Percentiles rank a stretch among this genome's conserved stretches.
phyloP scores from a whole-genome alignment of 73 alveolate genomes.

The Uronychia binucleata region DNA sequence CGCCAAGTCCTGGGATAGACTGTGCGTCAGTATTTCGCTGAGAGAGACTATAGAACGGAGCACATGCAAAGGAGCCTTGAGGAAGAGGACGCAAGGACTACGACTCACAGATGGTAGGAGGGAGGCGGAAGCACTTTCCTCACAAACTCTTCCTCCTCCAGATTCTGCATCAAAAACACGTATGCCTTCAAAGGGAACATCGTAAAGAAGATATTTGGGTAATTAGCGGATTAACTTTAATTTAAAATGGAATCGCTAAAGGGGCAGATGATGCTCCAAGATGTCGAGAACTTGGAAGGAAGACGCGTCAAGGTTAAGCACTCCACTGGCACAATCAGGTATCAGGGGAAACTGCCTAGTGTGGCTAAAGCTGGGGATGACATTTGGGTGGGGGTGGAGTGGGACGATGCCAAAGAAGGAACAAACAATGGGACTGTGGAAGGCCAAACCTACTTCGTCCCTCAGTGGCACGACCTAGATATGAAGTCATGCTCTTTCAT shows the following conservation, averaged over 20 bases:
- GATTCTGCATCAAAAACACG: not conserved
- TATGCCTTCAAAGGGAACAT: not conserved
- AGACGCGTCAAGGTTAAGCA: slow-evolving; percentile 54
- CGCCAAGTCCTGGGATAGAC: too few relatives aligned
- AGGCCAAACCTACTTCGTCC: slow-evolving; percentile 80
- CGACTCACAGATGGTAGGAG: too few relatives aligned
- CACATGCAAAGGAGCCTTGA: too few relatives aligned
- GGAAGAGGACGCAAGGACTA: too few relatives aligned
- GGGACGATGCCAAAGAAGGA: slow-evolving; percentile 95
- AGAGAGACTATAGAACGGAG: too few relatives aligned
- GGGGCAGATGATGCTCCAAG: too few relatives aligned
- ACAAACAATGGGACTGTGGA: slow-evolving; percentile 94
- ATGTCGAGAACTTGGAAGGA: slow-evolving; percentile 24
- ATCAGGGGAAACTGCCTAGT: slow-evolving; percentile 64
- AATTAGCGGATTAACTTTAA: not conserved
- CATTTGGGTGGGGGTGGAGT: slow-evolving; percentile 96
- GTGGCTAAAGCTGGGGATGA: slow-evolving; percentile 85
- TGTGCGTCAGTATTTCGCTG: too few relatives aligned
- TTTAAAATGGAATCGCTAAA: not conserved
- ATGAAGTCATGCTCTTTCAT: slow-evolving; percentile 6
- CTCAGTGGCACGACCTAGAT: slow-evolving; percentile 3
- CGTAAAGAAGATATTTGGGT: not conserved
- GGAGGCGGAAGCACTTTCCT: too few relatives aligned
- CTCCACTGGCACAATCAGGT: slow-evolving; percentile 68
- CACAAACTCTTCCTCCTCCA: not conserved